Evolutionary conservation across 345 rosid genomes (phyloP).

Genomic region (Melaleuca alternifolia): DNA sequence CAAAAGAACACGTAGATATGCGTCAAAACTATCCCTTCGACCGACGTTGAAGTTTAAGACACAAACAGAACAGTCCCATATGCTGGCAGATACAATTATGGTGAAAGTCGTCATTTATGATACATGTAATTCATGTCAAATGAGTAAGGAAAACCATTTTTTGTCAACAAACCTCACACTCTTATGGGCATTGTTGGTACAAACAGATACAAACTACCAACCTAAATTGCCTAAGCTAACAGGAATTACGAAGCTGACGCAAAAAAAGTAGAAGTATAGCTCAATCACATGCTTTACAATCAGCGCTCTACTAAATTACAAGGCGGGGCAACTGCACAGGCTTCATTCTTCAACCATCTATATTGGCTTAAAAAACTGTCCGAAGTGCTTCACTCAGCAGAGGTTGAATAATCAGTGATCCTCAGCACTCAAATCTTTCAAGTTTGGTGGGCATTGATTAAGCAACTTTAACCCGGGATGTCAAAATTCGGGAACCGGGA

Average conservation of each 20-base stretch:
- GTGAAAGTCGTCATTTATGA: neutral
- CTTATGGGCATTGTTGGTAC: neutral
- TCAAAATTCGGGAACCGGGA: neutral
- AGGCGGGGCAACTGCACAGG: neutral
- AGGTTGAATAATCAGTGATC: neutral
- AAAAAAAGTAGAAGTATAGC: neutral
- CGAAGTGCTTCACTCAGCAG: neutral
- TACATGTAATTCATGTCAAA: neutral
- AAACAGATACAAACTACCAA: neutral
- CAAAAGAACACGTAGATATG: neutral
- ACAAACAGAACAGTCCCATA: neutral
- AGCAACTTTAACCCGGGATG: neutral
- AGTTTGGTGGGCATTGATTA: neutral
- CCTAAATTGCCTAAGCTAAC: neutral
- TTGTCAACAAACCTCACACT: neutral
- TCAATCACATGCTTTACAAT: neutral
- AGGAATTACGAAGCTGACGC: neutral
- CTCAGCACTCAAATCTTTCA: neutral
- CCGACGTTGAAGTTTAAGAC: neutral
- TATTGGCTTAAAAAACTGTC: neutral
- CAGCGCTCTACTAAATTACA: neutral
- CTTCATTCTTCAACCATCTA: neutral
- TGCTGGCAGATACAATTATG: neutral
- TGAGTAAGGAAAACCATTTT: neutral
- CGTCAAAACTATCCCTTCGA: neutral